Evolutionary conservation across 2,329 filamentous ascomycete genomes (phyloP), one percentile per base, ranked within the genome.

Genomic region (Colletotrichum cordylinicola): DNA sequence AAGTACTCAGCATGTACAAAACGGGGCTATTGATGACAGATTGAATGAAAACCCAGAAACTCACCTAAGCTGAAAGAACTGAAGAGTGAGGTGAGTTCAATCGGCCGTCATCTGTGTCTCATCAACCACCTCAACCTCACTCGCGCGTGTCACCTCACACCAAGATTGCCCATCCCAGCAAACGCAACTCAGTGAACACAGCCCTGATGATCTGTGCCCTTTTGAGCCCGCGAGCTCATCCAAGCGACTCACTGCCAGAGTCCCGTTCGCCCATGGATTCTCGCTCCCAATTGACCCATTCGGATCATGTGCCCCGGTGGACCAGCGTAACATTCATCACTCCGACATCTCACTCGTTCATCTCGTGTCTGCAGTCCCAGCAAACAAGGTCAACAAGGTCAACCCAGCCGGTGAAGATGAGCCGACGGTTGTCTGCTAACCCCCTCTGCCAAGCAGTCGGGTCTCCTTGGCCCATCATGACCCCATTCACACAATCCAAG

Each of bases 251-350:
- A 69, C 37, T 62, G n/a, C n/a, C 43, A 52, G 43, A 52, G 43
- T 52, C n/a, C n/a, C n/a, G n/a, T 39, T 64, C 24, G 43, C 13
- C 43, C n/a, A 52, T n/a, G 35, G 67, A 15, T 15, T 43, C 64
- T 73, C 73, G 70, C 70, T 73, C 27, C 29, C 12, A 68, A 75
- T 69, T 69, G 48, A 65, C 70, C 70, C 74, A 69, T 60, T 52
- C 33, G 18, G 56, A 64, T 48, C 21, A 58, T 52, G 69, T 68
- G 69, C 43, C n/a, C 10, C n/a, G 16, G 69, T 73, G 73, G 73
- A 68, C 27, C 73, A 39, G 21, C 18, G 56, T 73, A 35, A 29
- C 56, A 75, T 75, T 27, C n/a, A 48, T 37, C 56, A 58, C n/a
- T 18, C 35, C 65, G 33, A 37, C 48, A 52, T 65, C 65, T 65